A percentile compares a stretch with the other conserved stretches of the same genome.
phyloP scores from a whole-genome alignment of 2,329 filamentous ascomycete genomes.

The Aureobasidium sp. region DNA sequence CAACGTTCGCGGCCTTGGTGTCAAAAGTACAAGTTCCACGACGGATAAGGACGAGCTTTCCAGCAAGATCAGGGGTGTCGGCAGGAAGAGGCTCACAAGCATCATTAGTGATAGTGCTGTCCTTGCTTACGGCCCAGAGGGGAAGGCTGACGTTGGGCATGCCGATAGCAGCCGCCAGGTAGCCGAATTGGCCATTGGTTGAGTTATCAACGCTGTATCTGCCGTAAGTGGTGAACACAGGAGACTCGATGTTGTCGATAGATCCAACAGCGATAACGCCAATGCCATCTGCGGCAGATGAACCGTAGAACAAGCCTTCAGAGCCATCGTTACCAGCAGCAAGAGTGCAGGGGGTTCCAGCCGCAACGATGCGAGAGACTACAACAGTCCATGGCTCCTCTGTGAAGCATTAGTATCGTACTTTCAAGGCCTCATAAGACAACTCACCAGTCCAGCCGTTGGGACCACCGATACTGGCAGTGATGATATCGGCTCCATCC shows the following conservation, averaged over 20 bases:
- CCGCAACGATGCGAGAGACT: constrained; percentile 33
- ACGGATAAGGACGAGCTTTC: constrained; percentile 51
- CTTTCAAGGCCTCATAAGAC: not conserved
- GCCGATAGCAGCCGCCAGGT: constrained; percentile 26
- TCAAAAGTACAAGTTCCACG: constrained; percentile 50
- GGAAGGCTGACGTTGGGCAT: constrained; percentile 22
- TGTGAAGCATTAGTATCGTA: not conserved
- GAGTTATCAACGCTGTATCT: constrained; percentile 25
- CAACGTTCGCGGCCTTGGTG: constrained; percentile 46
- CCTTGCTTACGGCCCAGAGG: constrained; percentile 34
- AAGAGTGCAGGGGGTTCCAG: constrained; percentile 43
- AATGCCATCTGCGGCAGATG: constrained; percentile 33
- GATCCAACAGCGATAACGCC: constrained; percentile 40
- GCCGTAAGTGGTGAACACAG: constrained; percentile 27
- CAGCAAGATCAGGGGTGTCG: constrained; percentile 48
- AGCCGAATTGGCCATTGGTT: constrained; percentile 28
- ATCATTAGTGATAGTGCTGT: constrained; percentile 41
- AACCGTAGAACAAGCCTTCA: constrained; percentile 40
- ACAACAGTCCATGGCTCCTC: constrained; percentile 32
- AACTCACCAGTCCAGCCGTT: constrained; percentile 23
- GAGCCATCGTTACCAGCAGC: constrained; percentile 45
- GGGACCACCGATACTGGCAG: constrained; percentile 26
- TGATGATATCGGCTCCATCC: constrained; percentile 34
- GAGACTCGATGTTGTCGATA: constrained; percentile 29
- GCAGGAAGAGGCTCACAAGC: constrained; percentile 46